phyloP scores from a whole-genome alignment of 495 filamentous ascomycete species.

The Chlorociboria aeruginascens region DNA sequence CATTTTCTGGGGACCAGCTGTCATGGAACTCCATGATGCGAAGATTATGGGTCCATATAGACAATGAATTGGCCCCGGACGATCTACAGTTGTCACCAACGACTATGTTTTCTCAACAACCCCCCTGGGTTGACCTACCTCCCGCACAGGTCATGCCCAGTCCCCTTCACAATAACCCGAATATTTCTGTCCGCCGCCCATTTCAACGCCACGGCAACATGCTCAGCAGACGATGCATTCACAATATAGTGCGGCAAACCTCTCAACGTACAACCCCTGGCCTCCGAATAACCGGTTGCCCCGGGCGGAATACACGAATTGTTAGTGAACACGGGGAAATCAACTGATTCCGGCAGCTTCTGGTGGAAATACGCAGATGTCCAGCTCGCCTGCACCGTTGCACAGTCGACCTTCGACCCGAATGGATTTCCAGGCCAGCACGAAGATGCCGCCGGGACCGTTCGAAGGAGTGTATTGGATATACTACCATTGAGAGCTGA shows the following conservation, averaged over 20 bases:
- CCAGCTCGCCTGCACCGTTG: conserved; percentile 22
- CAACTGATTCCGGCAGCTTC: neutral
- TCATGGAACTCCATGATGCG: conserved; percentile 23
- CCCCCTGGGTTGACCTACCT: neutral
- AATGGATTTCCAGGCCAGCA: conserved; percentile 34
- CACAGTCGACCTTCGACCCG: conserved; percentile 22
- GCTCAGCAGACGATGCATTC: conserved; percentile 21
- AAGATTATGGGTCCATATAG: conserved; percentile 38
- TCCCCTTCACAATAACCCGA: conserved; percentile 47
- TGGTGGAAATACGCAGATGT: conserved; percentile 21
- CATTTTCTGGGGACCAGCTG: neutral
- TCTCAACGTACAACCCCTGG: conserved; percentile 29
- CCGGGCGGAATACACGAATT: conserved; percentile 2
- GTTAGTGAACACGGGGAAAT: neutral
- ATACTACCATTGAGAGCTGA: conserved; percentile 29
- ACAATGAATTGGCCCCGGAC: conserved; percentile 33
- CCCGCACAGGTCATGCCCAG: conserved; percentile 37
- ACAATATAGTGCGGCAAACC: conserved; percentile 23
- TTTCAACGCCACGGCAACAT: conserved; percentile 13
- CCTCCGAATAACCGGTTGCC: conserved; percentile 20
- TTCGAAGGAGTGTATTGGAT: conserved; percentile 35
- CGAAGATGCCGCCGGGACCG: conserved; percentile 38
- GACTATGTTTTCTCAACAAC: neutral
- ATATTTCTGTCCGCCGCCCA: conserved; percentile 32
- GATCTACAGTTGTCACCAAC: conserved; percentile 25